phyloP scores from a whole-genome alignment of 805 yeast genomes.

The Isabelozyma pseudorhagii region DNA sequence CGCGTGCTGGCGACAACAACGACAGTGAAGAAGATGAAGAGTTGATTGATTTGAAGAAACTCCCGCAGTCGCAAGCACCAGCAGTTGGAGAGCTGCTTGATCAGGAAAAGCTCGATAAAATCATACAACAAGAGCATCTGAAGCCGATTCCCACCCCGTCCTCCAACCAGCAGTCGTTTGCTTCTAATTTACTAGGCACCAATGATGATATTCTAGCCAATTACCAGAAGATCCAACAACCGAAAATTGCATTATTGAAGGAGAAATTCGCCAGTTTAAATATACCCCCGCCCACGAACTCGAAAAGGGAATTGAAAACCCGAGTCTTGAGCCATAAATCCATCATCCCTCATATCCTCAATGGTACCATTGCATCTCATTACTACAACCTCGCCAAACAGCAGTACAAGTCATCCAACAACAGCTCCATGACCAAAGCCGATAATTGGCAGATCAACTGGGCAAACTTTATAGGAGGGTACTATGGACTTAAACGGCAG shows the following conservation, averaged over 20 bases:
- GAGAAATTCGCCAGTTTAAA: conserved; percentile 10
- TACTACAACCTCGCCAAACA: conserved; percentile 51
- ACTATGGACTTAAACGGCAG: conserved; percentile 59
- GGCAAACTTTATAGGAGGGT: conserved; percentile 52
- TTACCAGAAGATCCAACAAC: conserved; percentile 8
- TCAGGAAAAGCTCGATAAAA: conserved; percentile 1
- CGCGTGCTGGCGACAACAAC: not conserved
- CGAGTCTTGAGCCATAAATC: conserved; percentile 25
- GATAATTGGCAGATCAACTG: conserved; percentile 49
- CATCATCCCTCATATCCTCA: conserved; percentile 37
- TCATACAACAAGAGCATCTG: not conserved
- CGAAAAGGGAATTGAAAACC: conserved; percentile 23
- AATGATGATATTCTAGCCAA: conserved; percentile 10
- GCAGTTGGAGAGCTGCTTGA: not conserved
- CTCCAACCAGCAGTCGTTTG: not conserved
- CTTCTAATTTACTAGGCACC: conserved; percentile 7
- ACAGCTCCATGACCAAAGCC: conserved; percentile 42
- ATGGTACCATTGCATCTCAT: conserved; percentile 42
- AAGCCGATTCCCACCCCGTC: not conserved
- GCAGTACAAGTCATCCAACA: conserved; percentile 33
- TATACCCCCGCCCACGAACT: conserved; percentile 24
- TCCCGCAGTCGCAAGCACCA: not conserved
- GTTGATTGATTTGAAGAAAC: not conserved
- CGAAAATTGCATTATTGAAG: conserved; percentile 9
- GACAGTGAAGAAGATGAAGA: not conserved